Evolutionary conservation across 2,329 filamentous ascomycete species (phyloP), one percentile per base, ranked within the genome.

Genomic region (Waltergamsia citrina): DNA sequence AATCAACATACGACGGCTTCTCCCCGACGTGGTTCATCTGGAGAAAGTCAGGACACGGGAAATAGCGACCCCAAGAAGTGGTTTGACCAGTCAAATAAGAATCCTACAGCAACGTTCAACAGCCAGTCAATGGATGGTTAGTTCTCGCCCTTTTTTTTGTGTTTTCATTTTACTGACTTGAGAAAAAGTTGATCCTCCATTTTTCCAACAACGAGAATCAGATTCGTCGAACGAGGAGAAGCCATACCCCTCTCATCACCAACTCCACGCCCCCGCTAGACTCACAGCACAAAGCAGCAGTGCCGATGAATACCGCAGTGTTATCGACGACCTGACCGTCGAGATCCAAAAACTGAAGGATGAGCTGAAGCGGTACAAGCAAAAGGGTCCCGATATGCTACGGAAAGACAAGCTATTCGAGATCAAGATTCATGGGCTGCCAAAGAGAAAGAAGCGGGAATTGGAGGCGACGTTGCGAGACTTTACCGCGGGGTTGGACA

Each of bases 241-340:
- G 17, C 41, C 43, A 2, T 50, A 38, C 37, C n/a, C n/a, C n/a
- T n/a, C n/a, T n/a, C 40, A 41, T 42, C 39, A 43, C 42, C 39
- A 50, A 21, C 41, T 41, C 31, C 45, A 40, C 14, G 44, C 26
- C 3, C 51, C 45, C 0, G 43, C 57, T 0, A 54, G 53, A 7
- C 54, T 56, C 4, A 46, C 49, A 0, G 58, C 59, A 3, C 71
- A 56, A 15, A 73, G 59, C 48, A 84, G 74, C 49, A 80, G 78
- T 33, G 76, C 73, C 19, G 83, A 84, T 37, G 85, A 88, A 36
- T 88, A 78, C 39, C 70, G 85, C 30, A 81, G 81, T 43, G 84
- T 94, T 12, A 93, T 94, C 31, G 85, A 94, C 47, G 86, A 94
- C 50, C 57, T 94, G 38, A 94, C 85, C 0, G 65, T 94, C 18